Conservation (phyloP, 129 eudicot species). For the Chrysanthemum seticuspe region DNA sequence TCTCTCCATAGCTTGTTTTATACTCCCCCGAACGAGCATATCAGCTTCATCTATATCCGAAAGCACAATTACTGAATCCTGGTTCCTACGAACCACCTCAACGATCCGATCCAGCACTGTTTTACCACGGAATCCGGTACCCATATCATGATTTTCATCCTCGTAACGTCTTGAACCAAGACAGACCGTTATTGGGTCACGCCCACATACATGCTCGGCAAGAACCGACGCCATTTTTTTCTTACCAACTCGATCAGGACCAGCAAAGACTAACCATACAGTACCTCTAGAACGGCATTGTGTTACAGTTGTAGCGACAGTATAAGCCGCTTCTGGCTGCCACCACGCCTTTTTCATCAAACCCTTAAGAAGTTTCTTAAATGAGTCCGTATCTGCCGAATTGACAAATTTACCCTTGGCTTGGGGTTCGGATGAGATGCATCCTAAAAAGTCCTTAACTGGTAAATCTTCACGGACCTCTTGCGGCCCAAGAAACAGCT, state of each 20-base stretch:
- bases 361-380: slow-evolving; percentile 86
- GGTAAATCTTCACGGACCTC: slow-evolving; percentile 38
- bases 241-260: slow-evolving; percentile 84
- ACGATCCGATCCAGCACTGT: slow-evolving; percentile 72
- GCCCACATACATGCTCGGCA: slow-evolving; percentile 66
- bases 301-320: slow-evolving; percentile 62
- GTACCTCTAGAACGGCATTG: slow-evolving; percentile 52
- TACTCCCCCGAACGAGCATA: slow-evolving; percentile 62
- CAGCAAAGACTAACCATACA: slow-evolving; percentile 76
- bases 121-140: slow-evolving; percentile 66
- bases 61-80: slow-evolving; percentile 78
- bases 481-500: slow-evolving; percentile 65
- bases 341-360: slow-evolving; percentile 88
- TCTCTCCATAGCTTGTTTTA: slow-evolving; percentile 78
- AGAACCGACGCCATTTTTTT: slow-evolving; percentile 81
- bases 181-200: slow-evolving; percentile 53
- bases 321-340: slow-evolving; percentile 93
- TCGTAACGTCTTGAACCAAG: slow-evolving; percentile 69
- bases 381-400: slow-evolving; percentile 53
- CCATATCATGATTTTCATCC: slow-evolving; percentile 40
- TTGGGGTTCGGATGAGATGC: slow-evolving; percentile 65
- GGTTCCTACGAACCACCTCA: slow-evolving; percentile 73
- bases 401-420: slow-evolving; percentile 50
- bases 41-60: slow-evolving; percentile 89
- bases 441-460: slow-evolving; percentile 63